These are phyloP conservation scores for Barnettozyma sp. DNA, from an alignment of 805 yeast species.

Conservation along the genomic window DNA sequence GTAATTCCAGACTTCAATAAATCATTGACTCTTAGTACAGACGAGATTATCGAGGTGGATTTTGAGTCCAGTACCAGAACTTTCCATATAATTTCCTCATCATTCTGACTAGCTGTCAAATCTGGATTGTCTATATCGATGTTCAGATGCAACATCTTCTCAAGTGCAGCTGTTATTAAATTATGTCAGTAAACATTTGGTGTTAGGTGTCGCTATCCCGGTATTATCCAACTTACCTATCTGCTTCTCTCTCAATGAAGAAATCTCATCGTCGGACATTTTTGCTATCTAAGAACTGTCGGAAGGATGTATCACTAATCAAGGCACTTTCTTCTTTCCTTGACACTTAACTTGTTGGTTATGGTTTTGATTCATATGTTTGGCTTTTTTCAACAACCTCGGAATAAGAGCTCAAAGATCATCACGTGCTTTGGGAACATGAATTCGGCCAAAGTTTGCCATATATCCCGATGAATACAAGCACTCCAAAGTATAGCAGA, in stretches of 20 bases:
- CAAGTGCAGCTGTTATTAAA: slow-evolving; percentile 39
- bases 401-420: no score
- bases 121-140: slow-evolving; percentile 46
- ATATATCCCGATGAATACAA: no score
- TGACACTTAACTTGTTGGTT: no score
- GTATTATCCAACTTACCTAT: slow-evolving; percentile 34
- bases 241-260: slow-evolving; percentile 36
- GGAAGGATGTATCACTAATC: not conserved
- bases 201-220: no score
- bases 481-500: no score
- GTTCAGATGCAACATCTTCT: slow-evolving; percentile 83
- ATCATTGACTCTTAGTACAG: slow-evolving; percentile 90
- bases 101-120: slow-evolving; percentile 46
- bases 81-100: slow-evolving; percentile 81
- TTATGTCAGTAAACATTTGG: slow-evolving; percentile 5
- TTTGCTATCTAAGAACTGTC: no score
- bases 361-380: no score
- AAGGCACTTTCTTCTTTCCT: no score
- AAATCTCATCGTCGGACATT: slow-evolving; percentile 13
- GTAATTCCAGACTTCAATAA: slow-evolving; percentile 87
- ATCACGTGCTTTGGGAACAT: no score
- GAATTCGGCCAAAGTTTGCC: no score
- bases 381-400: no score
- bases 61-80: slow-evolving; percentile 75
- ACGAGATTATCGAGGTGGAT: slow-evolving; percentile 81